A percentile compares a stretch with the other conserved stretches of the same genome.
Evolutionary conservation across 1,284 basidiomycete genomes (phyloP).

Genomic region (Tremellales sp.): DNA sequence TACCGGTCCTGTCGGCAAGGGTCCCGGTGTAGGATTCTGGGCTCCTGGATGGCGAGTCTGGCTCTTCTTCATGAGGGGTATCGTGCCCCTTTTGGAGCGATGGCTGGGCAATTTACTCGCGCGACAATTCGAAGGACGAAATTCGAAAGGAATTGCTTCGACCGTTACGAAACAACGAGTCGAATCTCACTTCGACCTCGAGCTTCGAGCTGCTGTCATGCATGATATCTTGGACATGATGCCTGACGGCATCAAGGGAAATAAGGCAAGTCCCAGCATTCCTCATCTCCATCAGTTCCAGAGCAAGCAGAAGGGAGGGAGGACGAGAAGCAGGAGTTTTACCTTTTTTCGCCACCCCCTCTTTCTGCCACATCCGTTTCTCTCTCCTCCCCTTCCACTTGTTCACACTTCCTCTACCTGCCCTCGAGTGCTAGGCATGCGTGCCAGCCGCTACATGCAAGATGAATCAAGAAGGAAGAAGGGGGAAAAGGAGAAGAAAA

Average conservation of each 20-base stretch:
- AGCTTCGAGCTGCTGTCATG: conserved; percentile 97
- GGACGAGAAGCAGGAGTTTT: too few species aligned
- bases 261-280: not conserved
- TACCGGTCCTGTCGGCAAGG: conserved; percentile 98
- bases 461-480: too few species aligned
- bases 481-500: too few species aligned
- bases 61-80: conserved; percentile 99
- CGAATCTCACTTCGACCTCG: conserved; percentile 96
- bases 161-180: conserved; percentile 99
- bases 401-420: not conserved
- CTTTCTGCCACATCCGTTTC: not conserved
- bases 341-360: too few species aligned
- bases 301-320: too few species aligned
- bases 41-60: conserved; percentile 99
- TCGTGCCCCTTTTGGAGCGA: conserved; percentile 92
- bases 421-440: too few species aligned
- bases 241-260: conserved; percentile 95
- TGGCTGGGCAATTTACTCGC: conserved; percentile 98
- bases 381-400: not conserved
- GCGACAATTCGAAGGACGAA: conserved; percentile 94
- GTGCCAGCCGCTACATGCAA: too few species aligned
- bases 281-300: not conserved
- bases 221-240: conserved; percentile 97
- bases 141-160: conserved; percentile 90
- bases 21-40: conserved; percentile 99